Evolutionary conservation across 2,329 filamentous ascomycete species (phyloP).

Genomic region (Alternaria sp.): DNA sequence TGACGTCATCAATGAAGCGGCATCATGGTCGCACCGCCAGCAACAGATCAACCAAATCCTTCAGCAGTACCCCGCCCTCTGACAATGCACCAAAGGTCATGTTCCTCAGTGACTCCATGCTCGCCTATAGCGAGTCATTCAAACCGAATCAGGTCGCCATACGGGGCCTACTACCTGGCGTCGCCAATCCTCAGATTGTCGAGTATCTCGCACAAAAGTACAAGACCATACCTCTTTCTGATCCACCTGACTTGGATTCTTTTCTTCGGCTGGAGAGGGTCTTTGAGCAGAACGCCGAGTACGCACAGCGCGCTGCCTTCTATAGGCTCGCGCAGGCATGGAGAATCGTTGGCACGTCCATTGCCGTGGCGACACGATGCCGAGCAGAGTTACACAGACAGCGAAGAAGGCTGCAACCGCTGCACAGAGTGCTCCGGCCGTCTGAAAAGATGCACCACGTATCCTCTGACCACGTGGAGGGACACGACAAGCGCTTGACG

Average conservation of each 20-base stretch:
- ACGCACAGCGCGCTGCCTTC: conserved; percentile 61
- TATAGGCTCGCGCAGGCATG: conserved; percentile 66
- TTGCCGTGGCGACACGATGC: conserved; percentile 59
- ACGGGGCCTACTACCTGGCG: conserved; percentile 59
- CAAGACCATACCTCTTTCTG: conserved; percentile 51
- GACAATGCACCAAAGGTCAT: conserved; percentile 59
- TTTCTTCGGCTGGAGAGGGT: conserved; percentile 51
- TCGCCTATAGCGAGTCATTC: conserved; percentile 52
- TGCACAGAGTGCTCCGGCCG: conserved; percentile 21
- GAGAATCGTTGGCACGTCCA: conserved; percentile 63
- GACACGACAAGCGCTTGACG: conserved; percentile 35
- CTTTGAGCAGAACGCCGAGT: conserved; percentile 63
- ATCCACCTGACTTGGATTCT: conserved; percentile 51
- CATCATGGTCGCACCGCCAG: conserved; percentile 58
- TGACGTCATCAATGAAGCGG: conserved; percentile 59
- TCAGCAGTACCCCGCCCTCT: conserved; percentile 63
- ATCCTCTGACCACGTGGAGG: conserved; percentile 27
- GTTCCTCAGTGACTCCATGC: conserved; percentile 61
- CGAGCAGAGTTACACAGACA: conserved; percentile 47
- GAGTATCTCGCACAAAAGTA: conserved; percentile 57
- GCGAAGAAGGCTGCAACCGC: conserved; percentile 36
- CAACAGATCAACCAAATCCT: conserved; percentile 61
- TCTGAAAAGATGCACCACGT: conserved; percentile 20
- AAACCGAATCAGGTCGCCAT: conserved; percentile 59
- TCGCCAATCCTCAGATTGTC: conserved; percentile 49